Evolutionary conservation across 352 stramenopile genomes (phyloP), one percentile per base, ranked within the genome.

Genomic region (Phytophthora pluvialis): DNA sequence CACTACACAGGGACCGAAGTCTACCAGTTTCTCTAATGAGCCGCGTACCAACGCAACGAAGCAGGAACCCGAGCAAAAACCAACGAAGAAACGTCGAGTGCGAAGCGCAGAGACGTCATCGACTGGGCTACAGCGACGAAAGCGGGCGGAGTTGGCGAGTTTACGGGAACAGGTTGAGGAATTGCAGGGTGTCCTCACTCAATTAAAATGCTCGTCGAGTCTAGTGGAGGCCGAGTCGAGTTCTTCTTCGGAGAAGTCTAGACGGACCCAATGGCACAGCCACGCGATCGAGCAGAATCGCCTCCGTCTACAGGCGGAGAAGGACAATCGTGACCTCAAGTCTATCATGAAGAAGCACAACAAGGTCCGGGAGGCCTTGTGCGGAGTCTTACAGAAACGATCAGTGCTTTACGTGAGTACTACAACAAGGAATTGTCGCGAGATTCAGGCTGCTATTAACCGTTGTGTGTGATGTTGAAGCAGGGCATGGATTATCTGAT

Each of bases 311-410:
- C 51, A 61, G 38, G 46, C 64, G 7, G 69, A 77, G 31, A 53
- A 67, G 12, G 46, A 43, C 12, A 73, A 77, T 32, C 58, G 64
- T 6, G 55, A 71, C 5, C 55, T 73, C 16, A 77, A 67, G 39
- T n/a, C 29, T 4, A 53, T 71, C 6, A 36, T 65, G 25, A 47
- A 61, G 29, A 63, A 71, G n/a, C 59, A 73, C 8, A 38, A 45
- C 25, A 66, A 67, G 28, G 39, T 70, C 5, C 51, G 47, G 33
- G 47, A 63, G 10, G 29, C 39, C 5, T 40, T 73, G 11, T 7
- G 38, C 3, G 39, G 36, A 1, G 44, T 71, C 4, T 25, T 73
- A 28, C 18, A 61, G 16, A 71, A 74, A 52, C 60, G 60, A 42
- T 56, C 48, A 3, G 38, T 63, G 13, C 38, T 74, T 7, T 52